Evolutionary conservation across 345 rosid genomes (phyloP).

Genomic region (Limnanthes douglasii): DNA sequence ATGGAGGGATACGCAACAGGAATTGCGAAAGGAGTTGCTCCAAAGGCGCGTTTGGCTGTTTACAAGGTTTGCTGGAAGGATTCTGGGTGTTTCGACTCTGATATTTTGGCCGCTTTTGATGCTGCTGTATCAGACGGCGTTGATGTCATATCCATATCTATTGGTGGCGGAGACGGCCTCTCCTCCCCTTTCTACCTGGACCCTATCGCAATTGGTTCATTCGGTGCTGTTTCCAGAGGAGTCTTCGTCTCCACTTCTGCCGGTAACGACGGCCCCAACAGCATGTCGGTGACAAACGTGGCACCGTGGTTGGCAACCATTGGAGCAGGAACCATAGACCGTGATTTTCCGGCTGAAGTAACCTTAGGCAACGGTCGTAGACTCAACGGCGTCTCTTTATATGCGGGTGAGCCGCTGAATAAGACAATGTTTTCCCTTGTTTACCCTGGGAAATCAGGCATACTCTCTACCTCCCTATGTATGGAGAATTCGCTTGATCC

Average conservation of each 20-base stretch:
- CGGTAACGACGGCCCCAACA: slow-evolving; percentile 69
- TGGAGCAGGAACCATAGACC: slow-evolving; percentile 66
- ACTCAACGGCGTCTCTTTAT: slow-evolving; percentile 50
- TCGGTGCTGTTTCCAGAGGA: slow-evolving; percentile 13
- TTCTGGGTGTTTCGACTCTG: slow-evolving; percentile 69
- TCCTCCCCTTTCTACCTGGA: slow-evolving; percentile 68
- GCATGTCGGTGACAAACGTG: slow-evolving; percentile 63
- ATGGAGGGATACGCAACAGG: slow-evolving; percentile 72
- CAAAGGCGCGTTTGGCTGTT: slow-evolving; percentile 57
- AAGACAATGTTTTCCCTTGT: slow-evolving; percentile 54
- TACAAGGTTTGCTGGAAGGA: slow-evolving; percentile 87
- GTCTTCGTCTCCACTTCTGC: slow-evolving; percentile 29
- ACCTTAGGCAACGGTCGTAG: slow-evolving; percentile 42
- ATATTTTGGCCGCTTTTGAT: slow-evolving; percentile 65
- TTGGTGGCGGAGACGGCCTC: slow-evolving; percentile 65
- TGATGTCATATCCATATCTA: slow-evolving; percentile 61
- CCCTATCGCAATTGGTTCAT: slow-evolving; percentile 70
- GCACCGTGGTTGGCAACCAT: slow-evolving; percentile 70
- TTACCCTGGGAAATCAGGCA: slow-evolving; percentile 54
- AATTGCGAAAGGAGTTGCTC: slow-evolving; percentile 79
- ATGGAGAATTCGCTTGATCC: slow-evolving; percentile 73
- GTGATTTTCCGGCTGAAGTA: slow-evolving; percentile 60
- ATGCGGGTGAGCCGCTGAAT: slow-evolving; percentile 35
- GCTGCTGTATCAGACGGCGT: slow-evolving; percentile 54
- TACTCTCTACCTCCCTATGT: slow-evolving; percentile 45